A percentile compares a stretch with the other conserved stretches of the same genome.
These are phyloP conservation scores for Ceratobasidium sp. DNA, from an alignment of 1,284 basidiomycete species.

Conservation along the genomic window DNA sequence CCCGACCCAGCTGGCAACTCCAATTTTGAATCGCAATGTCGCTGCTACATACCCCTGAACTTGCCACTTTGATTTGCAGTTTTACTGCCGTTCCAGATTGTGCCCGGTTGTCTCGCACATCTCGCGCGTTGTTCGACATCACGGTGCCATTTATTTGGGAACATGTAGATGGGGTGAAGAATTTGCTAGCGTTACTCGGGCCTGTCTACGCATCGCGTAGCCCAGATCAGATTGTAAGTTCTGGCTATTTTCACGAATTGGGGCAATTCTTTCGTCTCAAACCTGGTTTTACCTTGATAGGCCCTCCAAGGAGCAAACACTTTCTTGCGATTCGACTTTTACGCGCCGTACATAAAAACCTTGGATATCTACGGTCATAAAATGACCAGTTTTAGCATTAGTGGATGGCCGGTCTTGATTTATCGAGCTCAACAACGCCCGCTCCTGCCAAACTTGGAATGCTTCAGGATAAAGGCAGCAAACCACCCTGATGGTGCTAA, in stretches of 20 bases:
- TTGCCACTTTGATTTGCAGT: not conserved
- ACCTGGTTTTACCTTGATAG: not conserved
- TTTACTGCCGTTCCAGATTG: not conserved
- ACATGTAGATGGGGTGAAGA: not conserved
- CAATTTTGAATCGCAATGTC: no score
- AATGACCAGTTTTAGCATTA: not conserved
- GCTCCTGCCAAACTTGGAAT: slow-evolving; percentile 11
- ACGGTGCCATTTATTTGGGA: not conserved
- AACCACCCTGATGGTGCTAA: not conserved
- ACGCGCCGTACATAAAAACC: slow-evolving; percentile 14
- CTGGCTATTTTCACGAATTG: not conserved
- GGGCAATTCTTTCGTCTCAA: not conserved
- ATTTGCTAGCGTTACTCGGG: no score
- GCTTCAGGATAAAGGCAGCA: not conserved
- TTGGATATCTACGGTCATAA: slow-evolving; percentile 4
- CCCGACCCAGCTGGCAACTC: no score
- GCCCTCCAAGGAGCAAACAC: not conserved
- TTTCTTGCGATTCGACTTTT: slow-evolving; percentile 20
- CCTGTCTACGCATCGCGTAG: not conserved
- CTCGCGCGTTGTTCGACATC: not conserved
- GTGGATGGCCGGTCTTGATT: slow-evolving; percentile 2
- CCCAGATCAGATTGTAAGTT: not conserved
- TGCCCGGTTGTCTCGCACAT: not conserved
- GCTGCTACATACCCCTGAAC: not conserved
- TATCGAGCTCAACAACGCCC: slow-evolving; percentile 4